Percentiles rank a stretch among this genome's conserved stretches.
Evolutionary conservation across 208 protist species (phyloP).

Genomic region (Herpetomonas tarakana): DNA sequence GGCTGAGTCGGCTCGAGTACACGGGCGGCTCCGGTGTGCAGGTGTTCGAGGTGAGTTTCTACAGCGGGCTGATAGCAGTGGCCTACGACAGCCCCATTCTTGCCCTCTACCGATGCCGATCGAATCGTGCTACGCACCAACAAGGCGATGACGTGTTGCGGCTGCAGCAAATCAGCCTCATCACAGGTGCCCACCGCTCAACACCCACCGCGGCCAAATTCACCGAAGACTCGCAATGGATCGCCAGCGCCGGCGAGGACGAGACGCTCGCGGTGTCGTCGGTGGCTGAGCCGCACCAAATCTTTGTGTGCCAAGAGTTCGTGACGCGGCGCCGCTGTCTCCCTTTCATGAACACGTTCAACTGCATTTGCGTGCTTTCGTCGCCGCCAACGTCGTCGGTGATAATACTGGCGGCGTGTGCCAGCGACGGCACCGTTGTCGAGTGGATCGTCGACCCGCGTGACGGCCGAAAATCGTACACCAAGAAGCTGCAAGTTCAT

Average conservation of each 20-base stretch:
- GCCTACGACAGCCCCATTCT: conserved; percentile 52
- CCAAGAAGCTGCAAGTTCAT: conserved; percentile 74
- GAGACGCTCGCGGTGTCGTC: conserved; percentile 67
- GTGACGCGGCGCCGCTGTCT: conserved; percentile 69
- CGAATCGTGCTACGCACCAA: conserved; percentile 16
- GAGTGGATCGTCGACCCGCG: conserved; percentile 78
- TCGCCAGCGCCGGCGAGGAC: conserved; percentile 76
- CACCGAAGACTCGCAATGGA: conserved; percentile 68
- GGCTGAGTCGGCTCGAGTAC: conserved; percentile 64
- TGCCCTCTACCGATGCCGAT: conserved; percentile 38
- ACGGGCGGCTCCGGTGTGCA: conserved; percentile 58
- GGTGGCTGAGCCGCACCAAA: conserved; percentile 35
- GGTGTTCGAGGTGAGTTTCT: conserved; percentile 70
- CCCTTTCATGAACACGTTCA: conserved; percentile 85
- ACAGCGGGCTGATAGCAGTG: conserved; percentile 61
- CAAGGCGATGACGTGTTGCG: conserved; percentile 34
- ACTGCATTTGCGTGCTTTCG: conserved; percentile 62
- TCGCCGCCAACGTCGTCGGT: conserved; percentile 62
- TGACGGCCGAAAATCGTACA: conserved; percentile 41
- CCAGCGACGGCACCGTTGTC: conserved; percentile 73
- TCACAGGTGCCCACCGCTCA: conserved; percentile 51
- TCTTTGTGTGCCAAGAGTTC: conserved; percentile 56
- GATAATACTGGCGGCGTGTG: conserved; percentile 71
- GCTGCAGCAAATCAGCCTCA: conserved; percentile 47
- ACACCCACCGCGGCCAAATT: conserved; percentile 64